phyloP scores from a whole-genome alignment of 2,329 filamentous ascomycete species.

The Alternaria hordeiaustralica region DNA sequence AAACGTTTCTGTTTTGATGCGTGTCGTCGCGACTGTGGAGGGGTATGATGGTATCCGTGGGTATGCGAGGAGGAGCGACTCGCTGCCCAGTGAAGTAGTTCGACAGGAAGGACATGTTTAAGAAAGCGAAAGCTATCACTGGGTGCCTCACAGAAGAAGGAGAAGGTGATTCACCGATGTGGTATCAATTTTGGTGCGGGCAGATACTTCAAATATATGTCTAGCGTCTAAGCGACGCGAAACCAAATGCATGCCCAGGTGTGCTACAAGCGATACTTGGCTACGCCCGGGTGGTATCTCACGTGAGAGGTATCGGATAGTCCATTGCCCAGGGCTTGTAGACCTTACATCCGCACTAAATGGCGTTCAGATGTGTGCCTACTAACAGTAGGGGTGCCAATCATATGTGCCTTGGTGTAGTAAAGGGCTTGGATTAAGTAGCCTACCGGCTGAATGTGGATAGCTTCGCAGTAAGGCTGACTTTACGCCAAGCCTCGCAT shows the following conservation, averaged over 20 bases:
- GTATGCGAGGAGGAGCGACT: conserved; percentile 16
- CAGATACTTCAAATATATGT: neutral
- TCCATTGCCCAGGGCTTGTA: neutral
- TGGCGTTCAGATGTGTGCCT: neutral
- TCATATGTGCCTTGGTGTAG: neutral
- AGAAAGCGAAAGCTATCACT: neutral
- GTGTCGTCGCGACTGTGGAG: conserved; percentile 22
- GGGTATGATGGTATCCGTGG: conserved; percentile 31
- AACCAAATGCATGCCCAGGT: neutral
- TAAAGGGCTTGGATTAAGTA: neutral
- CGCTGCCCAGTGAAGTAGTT: conserved; percentile 12
- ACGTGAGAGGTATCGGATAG: neutral
- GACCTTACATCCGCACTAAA: neutral
- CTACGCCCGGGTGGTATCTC: neutral
- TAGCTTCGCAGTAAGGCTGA: neutral
- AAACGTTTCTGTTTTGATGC: conserved; percentile 6
- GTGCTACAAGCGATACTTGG: neutral
- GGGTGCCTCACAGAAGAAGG: neutral
- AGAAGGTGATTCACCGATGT: neutral
- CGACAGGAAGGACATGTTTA: conserved; percentile 10
- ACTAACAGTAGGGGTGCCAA: neutral
- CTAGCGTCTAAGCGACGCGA: neutral
- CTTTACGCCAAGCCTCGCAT: neutral
- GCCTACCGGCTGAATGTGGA: neutral
- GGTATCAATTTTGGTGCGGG: neutral